Percentiles rank a stretch among this genome's conserved stretches.
phyloP scores from a whole-genome alignment of 2,329 filamentous ascomycete genomes.

The Aspergillus alliaceus region DNA sequence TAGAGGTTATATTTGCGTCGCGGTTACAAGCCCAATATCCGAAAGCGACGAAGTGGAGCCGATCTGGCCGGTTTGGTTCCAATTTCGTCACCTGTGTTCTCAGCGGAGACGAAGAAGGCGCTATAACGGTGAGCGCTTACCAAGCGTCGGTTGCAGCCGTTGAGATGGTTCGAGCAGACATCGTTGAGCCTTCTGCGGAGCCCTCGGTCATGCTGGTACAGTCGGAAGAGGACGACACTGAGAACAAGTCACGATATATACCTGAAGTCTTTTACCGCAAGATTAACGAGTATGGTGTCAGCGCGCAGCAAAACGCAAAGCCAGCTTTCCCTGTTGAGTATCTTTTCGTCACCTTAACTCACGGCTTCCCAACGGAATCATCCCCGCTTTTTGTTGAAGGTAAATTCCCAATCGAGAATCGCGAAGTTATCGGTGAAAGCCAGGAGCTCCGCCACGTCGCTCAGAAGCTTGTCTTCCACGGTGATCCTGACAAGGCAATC shows the following conservation, averaged over 20 bases:
- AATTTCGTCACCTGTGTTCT: conserved; percentile 97
- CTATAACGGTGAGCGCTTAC: conserved; percentile 87
- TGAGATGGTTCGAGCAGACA: conserved; percentile 94
- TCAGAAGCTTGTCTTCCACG: conserved; percentile 67
- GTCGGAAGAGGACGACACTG: conserved; percentile 74
- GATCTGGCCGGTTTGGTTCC: conserved; percentile 88
- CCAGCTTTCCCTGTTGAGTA: conserved; percentile 96
- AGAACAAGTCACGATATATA: conserved; percentile 78
- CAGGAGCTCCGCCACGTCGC: conserved; percentile 73
- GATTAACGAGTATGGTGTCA: conserved; percentile 94
- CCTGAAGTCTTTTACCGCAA: conserved; percentile 95
- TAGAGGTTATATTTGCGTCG: conserved; percentile 87
- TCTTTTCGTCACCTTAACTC: conserved; percentile 89
- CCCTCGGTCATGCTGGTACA: conserved; percentile 93
- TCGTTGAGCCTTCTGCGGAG: conserved; percentile 92
- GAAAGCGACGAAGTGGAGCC: conserved; percentile 93
- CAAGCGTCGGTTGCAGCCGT: conserved; percentile 94
- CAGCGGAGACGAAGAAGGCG: conserved; percentile 85
- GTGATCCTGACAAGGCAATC: conserved; percentile 62
- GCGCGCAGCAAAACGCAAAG: conserved; percentile 96
- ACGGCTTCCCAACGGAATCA: conserved; percentile 84
- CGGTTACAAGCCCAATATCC: conserved; percentile 85
- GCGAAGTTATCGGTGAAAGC: conserved; percentile 78
- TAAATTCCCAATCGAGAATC: conserved; percentile 87
- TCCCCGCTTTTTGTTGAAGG: conserved; percentile 71